Conservation (phyloP, 179 eudicot genomes). For the Patellifolia procumbens region DNA sequence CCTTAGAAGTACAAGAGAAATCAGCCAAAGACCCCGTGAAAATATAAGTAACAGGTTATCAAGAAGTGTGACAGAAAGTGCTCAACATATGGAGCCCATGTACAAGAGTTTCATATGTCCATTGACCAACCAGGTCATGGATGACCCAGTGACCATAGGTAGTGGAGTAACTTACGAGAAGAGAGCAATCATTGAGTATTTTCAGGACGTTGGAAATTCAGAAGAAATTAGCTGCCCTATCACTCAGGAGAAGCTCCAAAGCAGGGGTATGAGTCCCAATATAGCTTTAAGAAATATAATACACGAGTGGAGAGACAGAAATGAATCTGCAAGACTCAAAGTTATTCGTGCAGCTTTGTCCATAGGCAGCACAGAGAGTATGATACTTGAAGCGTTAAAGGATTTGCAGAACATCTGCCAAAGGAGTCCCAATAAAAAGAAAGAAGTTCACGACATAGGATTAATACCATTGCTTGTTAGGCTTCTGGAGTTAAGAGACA, state of each 20-base stretch:
- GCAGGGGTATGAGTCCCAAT: conserved; percentile 49
- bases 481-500: conserved; percentile 55
- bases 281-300: conserved; percentile 65
- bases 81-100: conserved; percentile 63
- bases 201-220: conserved; percentile 36
- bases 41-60: conserved; percentile 33
- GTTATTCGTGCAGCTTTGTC: conserved; percentile 60
- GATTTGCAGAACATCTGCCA: conserved; percentile 53
- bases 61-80: conserved; percentile 35
- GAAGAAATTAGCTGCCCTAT: conserved; percentile 56
- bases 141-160: conserved; percentile 79
- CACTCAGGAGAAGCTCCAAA: conserved; percentile 52
- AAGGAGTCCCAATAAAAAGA: conserved; percentile 40
- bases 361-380: conserved; percentile 49
- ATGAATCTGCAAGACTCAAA: conserved; percentile 64
- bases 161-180: conserved; percentile 78
- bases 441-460: conserved; percentile 48
- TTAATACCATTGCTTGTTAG: conserved; percentile 60
- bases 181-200: conserved; percentile 57
- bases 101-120: conserved; percentile 75
- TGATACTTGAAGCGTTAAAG: conserved; percentile 62
- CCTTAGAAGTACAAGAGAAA: conserved; percentile 38
- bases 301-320: conserved; percentile 79
- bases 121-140: conserved; percentile 68
- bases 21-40: conserved; percentile 25